Evolutionary conservation across 1,139 yeast species (phyloP), one percentile per base, ranked within the genome.

Genomic region (Sugiyamaella pinicola): DNA sequence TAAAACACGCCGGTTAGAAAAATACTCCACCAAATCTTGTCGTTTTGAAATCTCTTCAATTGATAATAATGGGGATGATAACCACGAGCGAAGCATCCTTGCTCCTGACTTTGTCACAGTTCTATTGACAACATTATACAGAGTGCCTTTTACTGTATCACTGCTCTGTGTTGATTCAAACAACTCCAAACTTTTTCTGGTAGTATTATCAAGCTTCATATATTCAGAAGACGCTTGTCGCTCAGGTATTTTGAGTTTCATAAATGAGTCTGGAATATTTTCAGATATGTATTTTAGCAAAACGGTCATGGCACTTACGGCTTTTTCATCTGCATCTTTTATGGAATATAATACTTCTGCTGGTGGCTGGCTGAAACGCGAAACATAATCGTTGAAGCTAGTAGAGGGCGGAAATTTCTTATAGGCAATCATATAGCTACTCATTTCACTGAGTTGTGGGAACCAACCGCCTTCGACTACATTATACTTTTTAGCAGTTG

Each of bases 91-190:
- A 17, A 93, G 71, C 19, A 87, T 65, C 46, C 99, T 74, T 0
- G 96, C 74, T 0, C 99, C 99, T 0, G 95, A 82, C 0, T 84
- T 78, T 0, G 99, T 89, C 1, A 80, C 80, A 0, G 98, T 93
- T 52, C 85, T 72, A 55, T 81, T 80, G 7, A 93, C 78, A 0
- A 88, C 78, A 15, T 82, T 79, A 10, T 87, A 71, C 15, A 93
- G 69, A 0, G 96, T 84, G 0, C 96, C 96, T 10, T 78, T 77
- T 4, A 72, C 73, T 12, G 83, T 76, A 15, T 79, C 79, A n/a
- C 82, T 85, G 53, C 82, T 74, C 6, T 82, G 72, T 9, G 39
- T 31, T 0, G 87, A 77, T 41, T 73, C 71, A 47, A 79, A 79
- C 28, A 93, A 70, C 64, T 93, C 99, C 47, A 93, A 73, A 1